These are phyloP conservation scores for Rutstroemia sp. DNA, from an alignment of 2,329 filamentous ascomycete genomes.

Conservation along the genomic window DNA sequence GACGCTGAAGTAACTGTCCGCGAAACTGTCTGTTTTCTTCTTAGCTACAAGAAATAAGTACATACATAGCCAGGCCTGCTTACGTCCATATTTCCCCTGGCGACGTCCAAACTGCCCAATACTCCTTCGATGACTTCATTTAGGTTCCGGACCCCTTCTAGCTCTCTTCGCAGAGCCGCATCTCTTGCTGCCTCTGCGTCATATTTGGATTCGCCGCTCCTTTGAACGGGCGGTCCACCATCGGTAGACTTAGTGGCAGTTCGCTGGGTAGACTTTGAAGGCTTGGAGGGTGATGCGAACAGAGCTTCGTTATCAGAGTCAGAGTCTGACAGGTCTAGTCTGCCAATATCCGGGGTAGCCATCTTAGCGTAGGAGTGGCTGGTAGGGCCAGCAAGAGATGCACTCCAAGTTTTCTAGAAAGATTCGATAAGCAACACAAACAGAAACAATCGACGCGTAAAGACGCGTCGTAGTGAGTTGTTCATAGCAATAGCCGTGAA, in stretches of 20 bases:
- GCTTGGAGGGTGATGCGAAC: slow-evolving; percentile 47
- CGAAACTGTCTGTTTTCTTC: slow-evolving; percentile 60
- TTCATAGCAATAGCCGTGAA: not conserved
- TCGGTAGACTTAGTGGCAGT: slow-evolving; percentile 16
- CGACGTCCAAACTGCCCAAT: slow-evolving; percentile 61
- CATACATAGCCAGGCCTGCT: slow-evolving; percentile 18
- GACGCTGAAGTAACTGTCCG: slow-evolving; percentile 82
- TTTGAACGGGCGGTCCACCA: slow-evolving; percentile 23
- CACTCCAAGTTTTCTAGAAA: not conserved
- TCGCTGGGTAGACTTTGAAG: slow-evolving; percentile 26
- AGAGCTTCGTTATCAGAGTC: slow-evolving; percentile 45
- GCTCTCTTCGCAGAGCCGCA: slow-evolving; percentile 65
- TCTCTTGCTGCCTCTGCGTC: slow-evolving; percentile 65
- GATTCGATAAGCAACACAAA: not conserved
- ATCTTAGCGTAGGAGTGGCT: slow-evolving; percentile 9
- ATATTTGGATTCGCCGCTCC: slow-evolving; percentile 43
- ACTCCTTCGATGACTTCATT: slow-evolving; percentile 82
- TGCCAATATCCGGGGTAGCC: slow-evolving; percentile 42
- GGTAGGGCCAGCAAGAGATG: not conserved
- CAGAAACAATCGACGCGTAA: not conserved
- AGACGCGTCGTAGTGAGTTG: not conserved
- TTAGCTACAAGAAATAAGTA: not conserved
- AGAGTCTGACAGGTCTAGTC: slow-evolving; percentile 41
- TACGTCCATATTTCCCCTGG: slow-evolving; percentile 72
- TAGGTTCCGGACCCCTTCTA: slow-evolving; percentile 76